Percentiles rank a stretch among this genome's conserved stretches.
Evolutionary conservation across 768 basidiomycete species (phyloP).

Genomic region (Gymnopilus junonius): DNA sequence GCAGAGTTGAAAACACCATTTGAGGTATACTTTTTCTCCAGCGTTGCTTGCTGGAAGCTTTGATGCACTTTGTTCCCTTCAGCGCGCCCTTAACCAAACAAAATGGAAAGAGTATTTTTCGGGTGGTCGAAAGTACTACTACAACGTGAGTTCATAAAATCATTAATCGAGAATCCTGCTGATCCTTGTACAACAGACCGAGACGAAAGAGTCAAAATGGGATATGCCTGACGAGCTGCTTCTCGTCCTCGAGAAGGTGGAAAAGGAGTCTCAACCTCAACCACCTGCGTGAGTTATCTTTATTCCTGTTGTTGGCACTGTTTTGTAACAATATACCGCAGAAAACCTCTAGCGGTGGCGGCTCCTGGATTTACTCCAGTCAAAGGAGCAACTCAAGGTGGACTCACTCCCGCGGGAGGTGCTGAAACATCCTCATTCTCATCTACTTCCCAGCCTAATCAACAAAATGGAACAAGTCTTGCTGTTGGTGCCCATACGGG

Average conservation of each 20-base stretch:
- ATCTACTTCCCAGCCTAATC: slow-evolving; percentile 52
- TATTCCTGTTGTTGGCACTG: slow-evolving; percentile 1
- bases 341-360: slow-evolving; percentile 35
- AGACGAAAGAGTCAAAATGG: slow-evolving; percentile 95
- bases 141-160: slow-evolving; percentile 60
- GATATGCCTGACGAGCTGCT: slow-evolving; percentile 94
- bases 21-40: slow-evolving; percentile 59
- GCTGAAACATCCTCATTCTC: slow-evolving; percentile 52
- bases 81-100: slow-evolving; percentile 89
- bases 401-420: slow-evolving; percentile 56
- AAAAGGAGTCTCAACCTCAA: slow-evolving; percentile 65
- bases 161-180: not conserved
- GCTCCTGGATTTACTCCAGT: slow-evolving; percentile 49
- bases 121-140: slow-evolving; percentile 89
- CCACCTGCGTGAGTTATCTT: slow-evolving; percentile 22
- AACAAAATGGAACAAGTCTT: slow-evolving; percentile 52
- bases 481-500: slow-evolving; percentile 57
- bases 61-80: slow-evolving; percentile 17
- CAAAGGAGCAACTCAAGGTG: slow-evolving; percentile 53
- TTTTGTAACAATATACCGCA: slow-evolving; percentile 7
- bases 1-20: slow-evolving; percentile 89
- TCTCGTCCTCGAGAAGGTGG: slow-evolving; percentile 82
- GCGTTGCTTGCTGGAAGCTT: slow-evolving; percentile 3
- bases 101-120: slow-evolving; percentile 98
- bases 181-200: slow-evolving; percentile 52